Evolutionary conservation across 176 grass and related monocot genomes (phyloP), one percentile per base, ranked within the genome.

Genomic region (Carex scoparia): DNA sequence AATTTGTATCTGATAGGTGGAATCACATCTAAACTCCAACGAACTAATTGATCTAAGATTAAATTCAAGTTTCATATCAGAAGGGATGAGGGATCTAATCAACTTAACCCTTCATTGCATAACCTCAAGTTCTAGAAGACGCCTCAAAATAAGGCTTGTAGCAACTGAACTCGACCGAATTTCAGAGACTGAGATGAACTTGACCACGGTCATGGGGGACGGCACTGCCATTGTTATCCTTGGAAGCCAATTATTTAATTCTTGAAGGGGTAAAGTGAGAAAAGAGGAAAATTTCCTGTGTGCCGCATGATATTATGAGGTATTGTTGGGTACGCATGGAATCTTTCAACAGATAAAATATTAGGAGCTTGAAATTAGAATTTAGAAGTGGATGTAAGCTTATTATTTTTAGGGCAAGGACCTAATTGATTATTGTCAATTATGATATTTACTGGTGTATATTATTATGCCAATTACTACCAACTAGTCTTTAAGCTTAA

Each of bases 161-260:
- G 89, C 84, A 33, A 70, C 86, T 16, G 95, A 93, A 86, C 89
- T 98, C 0, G 93, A 98, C 89, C 79, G 86, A 49, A 94, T 93
- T 64, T 87, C 94, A 3, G 92, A 98, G 86, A 98, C 89, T 37
- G 95, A 98, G 85, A 98, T 98, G 95, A 86, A 81, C 4, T 85
- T 98, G 37, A 98, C 95, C 30, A 98, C 93, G 14, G 88, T 98
- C 79, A 94, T 94, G 92, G 95, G 95, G 3, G 95, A 94, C 4
- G 92, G 95, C 71, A 98, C 95, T 10, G 88, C 95, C 59, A 94
- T 98, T 51, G 90, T 98, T 53, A 98, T 91, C 66, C 92, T 98
- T 0, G 95, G 95, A 51, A 98, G 95, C 89, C 95, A 98, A 79
- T 80, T 98, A 65, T 98, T 98, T 90, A 93, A 85, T 51, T 89